Percentiles rank a stretch among this genome's conserved stretches.
These are phyloP conservation scores for Colletotrichum tamarilloi DNA, from an alignment of 2,329 filamentous ascomycete species.

Conservation along the genomic window DNA sequence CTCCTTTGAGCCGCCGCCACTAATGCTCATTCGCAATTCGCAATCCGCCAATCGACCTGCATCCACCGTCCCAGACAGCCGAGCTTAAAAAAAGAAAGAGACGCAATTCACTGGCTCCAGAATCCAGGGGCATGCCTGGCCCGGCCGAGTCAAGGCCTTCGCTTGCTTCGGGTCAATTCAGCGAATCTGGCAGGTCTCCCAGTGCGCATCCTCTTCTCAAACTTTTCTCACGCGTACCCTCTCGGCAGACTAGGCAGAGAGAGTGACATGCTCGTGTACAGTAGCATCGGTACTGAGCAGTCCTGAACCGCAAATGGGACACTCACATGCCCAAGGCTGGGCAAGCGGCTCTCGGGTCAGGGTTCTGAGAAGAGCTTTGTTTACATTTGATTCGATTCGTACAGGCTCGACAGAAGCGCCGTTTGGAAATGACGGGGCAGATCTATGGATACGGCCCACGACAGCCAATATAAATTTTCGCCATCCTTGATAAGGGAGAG, in stretches of 20 bases:
- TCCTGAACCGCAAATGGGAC: neutral
- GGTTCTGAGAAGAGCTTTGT: neutral
- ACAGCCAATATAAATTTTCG: conserved; percentile 25
- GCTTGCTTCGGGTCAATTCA: conserved; percentile 10
- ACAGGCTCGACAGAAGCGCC: conserved; percentile 3
- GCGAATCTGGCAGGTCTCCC: conserved; percentile 16
- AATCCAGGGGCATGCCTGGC: conserved; percentile 17
- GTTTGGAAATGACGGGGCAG: conserved; percentile 29
- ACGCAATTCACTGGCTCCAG: conserved; percentile 19
- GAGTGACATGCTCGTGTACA: neutral
- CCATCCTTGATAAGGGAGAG: conserved; percentile 26
- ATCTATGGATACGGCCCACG: conserved; percentile 29
- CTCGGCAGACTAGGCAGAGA: neutral
- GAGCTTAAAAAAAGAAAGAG: conserved; percentile 30
- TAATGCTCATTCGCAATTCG: conserved; percentile 4
- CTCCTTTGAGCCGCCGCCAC: conserved; percentile 31
- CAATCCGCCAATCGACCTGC: conserved; percentile 29
- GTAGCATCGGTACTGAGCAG: neutral
- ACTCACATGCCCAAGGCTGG: neutral
- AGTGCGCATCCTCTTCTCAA: neutral
- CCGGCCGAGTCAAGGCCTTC: conserved; percentile 30
- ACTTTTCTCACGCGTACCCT: neutral
- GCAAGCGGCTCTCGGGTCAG: neutral
- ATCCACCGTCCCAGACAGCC: conserved; percentile 29
- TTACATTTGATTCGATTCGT: neutral